phyloP scores from a whole-genome alignment of 257 asterid genomes.

The Solanum etuberosum region DNA sequence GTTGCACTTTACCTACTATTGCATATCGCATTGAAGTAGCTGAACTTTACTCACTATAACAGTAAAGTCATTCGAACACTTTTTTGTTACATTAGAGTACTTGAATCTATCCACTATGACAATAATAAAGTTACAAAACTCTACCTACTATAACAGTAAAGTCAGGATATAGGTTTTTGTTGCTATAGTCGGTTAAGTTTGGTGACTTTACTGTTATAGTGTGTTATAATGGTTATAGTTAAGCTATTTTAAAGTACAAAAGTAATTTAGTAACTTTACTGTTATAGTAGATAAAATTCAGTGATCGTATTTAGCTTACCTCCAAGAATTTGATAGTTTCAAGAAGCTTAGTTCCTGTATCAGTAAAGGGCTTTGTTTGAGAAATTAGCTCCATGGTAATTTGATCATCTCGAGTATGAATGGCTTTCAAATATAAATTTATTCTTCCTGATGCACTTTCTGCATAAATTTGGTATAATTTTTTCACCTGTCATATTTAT shows the following conservation, averaged over 20 bases:
- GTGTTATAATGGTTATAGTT: no score
- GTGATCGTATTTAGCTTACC: not conserved
- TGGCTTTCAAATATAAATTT: conserved; percentile 33
- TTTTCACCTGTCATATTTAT: not conserved
- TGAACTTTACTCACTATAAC: no score
- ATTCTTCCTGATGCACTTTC: conserved; percentile 47
- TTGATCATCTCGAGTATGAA: conserved; percentile 8
- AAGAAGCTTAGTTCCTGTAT: conserved; percentile 47
- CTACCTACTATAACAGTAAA: no score
- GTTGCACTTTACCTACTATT: no score
- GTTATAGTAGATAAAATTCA: not conserved
- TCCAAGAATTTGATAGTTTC: conserved; percentile 25
- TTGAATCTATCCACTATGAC: not conserved
- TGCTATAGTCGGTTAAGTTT: not conserved
- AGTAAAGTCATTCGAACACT: no score
- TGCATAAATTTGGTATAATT: conserved; percentile 28
- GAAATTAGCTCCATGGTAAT: conserved; percentile 22
- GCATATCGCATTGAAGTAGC: no score
- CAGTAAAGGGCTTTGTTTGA: conserved; percentile 41
- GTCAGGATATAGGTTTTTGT: not conserved
- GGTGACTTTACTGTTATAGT: not conserved
- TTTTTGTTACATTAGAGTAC: no score
- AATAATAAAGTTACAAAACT: not conserved
- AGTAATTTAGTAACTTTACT: not conserved
- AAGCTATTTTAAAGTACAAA: not conserved